These are phyloP conservation scores for Acorus calamus DNA, from an alignment of 106 monocot species.

Conservation along the genomic window DNA sequence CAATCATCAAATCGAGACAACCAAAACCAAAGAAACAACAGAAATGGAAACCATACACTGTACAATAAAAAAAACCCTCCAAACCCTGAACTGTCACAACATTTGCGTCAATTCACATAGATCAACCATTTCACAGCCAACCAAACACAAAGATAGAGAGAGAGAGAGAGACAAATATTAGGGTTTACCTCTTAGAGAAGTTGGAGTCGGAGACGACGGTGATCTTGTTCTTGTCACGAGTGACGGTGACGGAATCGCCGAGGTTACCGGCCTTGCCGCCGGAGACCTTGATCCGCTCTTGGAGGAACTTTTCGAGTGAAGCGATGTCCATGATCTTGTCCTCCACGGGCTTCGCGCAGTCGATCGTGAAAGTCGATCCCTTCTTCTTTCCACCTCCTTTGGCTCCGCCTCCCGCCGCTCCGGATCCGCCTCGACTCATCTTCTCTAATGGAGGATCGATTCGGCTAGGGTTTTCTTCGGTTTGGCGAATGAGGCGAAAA, in stretches of 20 bases:
- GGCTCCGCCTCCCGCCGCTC: constrained; percentile 1
- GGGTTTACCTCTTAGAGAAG: constrained; percentile 21
- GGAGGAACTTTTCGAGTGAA: constrained; percentile 29
- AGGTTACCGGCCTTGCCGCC: constrained; percentile 20
- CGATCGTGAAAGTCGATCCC: constrained; percentile 14
- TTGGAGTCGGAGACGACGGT: constrained; percentile 18
- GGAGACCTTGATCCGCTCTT: constrained; percentile 24
- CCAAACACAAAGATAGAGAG: too few relatives aligned
- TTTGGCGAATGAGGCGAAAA: too few relatives aligned
- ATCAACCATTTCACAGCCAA: too few relatives aligned
- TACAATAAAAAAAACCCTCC: too few relatives aligned
- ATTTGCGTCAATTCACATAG: too few relatives aligned
- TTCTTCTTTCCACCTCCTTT: constrained; percentile 23
- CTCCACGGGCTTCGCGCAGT: constrained; percentile 26
- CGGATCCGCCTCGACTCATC: constrained; percentile 9
- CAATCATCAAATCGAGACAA: too few relatives aligned
- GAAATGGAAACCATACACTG: too few relatives aligned
- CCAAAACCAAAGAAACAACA: too few relatives aligned
- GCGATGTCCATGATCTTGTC: constrained; percentile 32
- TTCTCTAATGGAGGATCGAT: neutral
- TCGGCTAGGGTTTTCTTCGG: too few relatives aligned
- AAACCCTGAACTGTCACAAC: too few relatives aligned
- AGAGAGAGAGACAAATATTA: too few relatives aligned
- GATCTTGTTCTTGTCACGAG: constrained; percentile 24
- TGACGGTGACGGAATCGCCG: constrained; percentile 15